These are phyloP conservation scores for Claviceps paspali DNA, from an alignment of 2,329 filamentous ascomycete species.

Conservation along the genomic window DNA sequence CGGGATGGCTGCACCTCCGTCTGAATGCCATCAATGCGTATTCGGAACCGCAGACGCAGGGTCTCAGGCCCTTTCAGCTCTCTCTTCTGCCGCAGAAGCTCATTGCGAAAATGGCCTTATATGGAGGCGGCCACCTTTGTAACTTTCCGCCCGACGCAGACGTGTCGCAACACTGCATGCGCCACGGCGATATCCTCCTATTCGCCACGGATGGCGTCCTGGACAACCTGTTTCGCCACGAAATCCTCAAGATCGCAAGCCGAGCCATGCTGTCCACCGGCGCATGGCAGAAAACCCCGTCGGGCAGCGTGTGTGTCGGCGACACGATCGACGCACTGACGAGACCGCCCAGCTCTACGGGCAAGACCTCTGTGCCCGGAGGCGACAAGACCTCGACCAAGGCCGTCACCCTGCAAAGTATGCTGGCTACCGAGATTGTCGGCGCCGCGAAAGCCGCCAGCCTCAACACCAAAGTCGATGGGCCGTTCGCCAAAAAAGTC, in stretches of 20 bases:
- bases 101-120: slow-evolving; percentile 63
- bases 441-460: slow-evolving; percentile 74
- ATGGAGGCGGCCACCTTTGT: slow-evolving; percentile 66
- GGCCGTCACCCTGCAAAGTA: slow-evolving; percentile 50
- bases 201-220: slow-evolving; percentile 92
- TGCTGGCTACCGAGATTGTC: slow-evolving; percentile 66
- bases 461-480: slow-evolving; percentile 64
- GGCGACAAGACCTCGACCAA: slow-evolving; percentile 13
- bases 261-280: slow-evolving; percentile 56
- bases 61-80: slow-evolving; percentile 93
- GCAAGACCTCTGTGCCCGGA: not conserved
- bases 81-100: slow-evolving; percentile 73
- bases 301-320: slow-evolving; percentile 47
- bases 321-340: slow-evolving; percentile 38
- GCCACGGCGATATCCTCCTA: slow-evolving; percentile 85
- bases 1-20: slow-evolving; percentile 76
- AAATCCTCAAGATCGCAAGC: slow-evolving; percentile 69
- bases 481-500: slow-evolving; percentile 90
- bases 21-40: slow-evolving; percentile 72
- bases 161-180: slow-evolving; percentile 58
- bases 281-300: slow-evolving; percentile 53
- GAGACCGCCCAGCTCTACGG: slow-evolving; percentile 13
- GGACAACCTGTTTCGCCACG: slow-evolving; percentile 87
- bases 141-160: slow-evolving; percentile 77
- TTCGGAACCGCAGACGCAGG: slow-evolving; percentile 81